These are phyloP conservation scores for Trypanosoma grayi DNA, from an alignment of 208 protist genomes.

Conservation along the genomic window DNA sequence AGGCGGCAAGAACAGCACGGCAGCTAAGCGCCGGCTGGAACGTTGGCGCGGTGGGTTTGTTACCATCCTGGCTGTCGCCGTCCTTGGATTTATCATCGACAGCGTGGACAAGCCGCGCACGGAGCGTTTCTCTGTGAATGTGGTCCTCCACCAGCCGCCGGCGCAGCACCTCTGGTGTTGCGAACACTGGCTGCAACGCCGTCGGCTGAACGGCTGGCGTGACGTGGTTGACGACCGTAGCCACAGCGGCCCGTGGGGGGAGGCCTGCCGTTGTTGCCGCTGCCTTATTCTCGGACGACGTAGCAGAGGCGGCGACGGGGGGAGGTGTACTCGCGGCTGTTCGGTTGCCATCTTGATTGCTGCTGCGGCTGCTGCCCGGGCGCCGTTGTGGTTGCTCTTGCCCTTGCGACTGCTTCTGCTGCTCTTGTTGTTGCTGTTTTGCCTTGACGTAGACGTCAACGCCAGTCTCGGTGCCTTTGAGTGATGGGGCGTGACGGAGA, in stretches of 20 bases:
- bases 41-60: background rate
- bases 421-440: background rate
- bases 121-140: constrained; percentile 45
- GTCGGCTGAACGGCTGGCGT: constrained; percentile 37
- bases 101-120: constrained; percentile 40
- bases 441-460: constrained; percentile 11
- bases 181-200: constrained; percentile 67
- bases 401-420: constrained; percentile 5
- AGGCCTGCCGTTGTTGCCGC: background rate
- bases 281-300: background rate
- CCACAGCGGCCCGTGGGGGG: background rate
- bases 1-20: constrained; percentile 44
- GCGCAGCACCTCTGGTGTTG: constrained; percentile 50
- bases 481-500: constrained; percentile 39
- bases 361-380: background rate
- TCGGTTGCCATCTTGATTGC: background rate
- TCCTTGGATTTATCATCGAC: background rate
- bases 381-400: background rate
- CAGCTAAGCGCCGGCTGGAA: constrained; percentile 36
- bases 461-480: constrained; percentile 63
- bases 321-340: background rate
- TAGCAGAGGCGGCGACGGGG: background rate
- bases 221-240: constrained; percentile 18
- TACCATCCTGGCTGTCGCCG: background rate
- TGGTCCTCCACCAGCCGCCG: constrained; percentile 56